phyloP scores from a whole-genome alignment of 116 monocot species.

The Dioscorea cayenensis region DNA sequence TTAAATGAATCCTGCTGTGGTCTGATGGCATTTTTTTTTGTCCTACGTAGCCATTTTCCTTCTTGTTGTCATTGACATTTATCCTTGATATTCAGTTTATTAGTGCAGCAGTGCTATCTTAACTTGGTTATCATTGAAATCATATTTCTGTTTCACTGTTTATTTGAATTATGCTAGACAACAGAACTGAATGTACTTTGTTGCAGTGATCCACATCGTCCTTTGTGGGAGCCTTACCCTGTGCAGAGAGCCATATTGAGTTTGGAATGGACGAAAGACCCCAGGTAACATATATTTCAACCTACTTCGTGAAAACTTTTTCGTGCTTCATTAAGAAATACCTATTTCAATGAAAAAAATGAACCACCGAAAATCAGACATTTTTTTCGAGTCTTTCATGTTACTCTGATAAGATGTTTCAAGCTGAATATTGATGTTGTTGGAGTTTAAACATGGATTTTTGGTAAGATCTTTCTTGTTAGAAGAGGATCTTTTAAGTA shows the following conservation, averaged over 20 bases:
- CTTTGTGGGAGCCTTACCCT: constrained; percentile 61
- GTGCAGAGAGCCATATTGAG: constrained; percentile 51
- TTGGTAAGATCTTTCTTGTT: too few species aligned
- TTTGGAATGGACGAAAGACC: constrained; percentile 65
- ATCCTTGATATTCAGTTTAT: neutral
- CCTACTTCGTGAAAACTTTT: neutral
- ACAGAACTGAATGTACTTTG: neutral
- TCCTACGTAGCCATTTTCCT: neutral
- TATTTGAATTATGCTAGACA: neutral
- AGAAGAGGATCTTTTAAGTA: too few species aligned
- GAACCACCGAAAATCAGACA: neutral
- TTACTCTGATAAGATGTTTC: too few species aligned
- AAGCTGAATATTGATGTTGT: too few species aligned
- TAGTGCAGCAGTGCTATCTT: neutral
- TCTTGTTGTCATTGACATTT: neutral
- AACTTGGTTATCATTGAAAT: neutral
- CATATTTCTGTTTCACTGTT: neutral
- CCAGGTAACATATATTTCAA: constrained; percentile 33
- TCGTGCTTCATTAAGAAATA: neutral
- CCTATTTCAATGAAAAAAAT: neutral
- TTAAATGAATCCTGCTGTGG: neutral
- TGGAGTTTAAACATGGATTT: too few species aligned
- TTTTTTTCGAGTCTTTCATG: too few species aligned
- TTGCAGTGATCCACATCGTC: constrained; percentile 72
- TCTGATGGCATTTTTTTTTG: too few species aligned